Evolutionary conservation across 2,329 filamentous ascomycete genomes (phyloP), one percentile per base, ranked within the genome.

Genomic region (Escovopsis sp.): DNA sequence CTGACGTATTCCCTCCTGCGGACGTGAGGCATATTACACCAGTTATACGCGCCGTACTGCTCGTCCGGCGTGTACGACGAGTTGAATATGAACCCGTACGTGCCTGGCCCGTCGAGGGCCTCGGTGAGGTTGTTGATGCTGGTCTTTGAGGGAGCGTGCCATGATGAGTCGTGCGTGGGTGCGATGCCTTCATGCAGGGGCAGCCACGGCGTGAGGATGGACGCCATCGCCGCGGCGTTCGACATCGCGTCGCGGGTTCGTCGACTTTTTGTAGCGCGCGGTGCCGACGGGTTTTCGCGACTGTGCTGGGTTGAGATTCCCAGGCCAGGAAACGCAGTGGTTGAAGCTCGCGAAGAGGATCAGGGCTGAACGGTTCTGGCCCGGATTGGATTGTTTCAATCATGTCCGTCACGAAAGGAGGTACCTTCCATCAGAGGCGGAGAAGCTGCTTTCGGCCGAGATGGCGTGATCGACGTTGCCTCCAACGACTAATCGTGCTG

Each of bases 1-100:
- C 60, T 67, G 12, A 68, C 57, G 53, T 91, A 91, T 52, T 84
- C 81, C 12, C 60, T 59, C 16, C 57, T 62, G 29, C 83, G 71
- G n/a, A 84, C 80, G 61, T 89, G 85, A 1, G 85, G 84, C 83
- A 91, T 91, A 54, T 91, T 88, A 60, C 84, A 91, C 70, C 71
- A 89, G 57, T 89, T 86, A 60, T 88, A 88, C 1, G 63, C 68
- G 6, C 76, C 74, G 58, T 83, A 80, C 32, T 65, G 50, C 1
- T 59, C 54, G 41, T 67, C 61, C 0, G 81, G 74, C 0, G 73
- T 72, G 2, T 62, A 49, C 1, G 81, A 84, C 30, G 71, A 70
- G 53, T 85, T 77, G 61, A 79, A 91, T 14, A 84, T 69, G 55
- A 86, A 88, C 2, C 81, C 83, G 56, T 85, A 79, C 0, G 78